Evolutionary conservation across 371 early-diverging fungal genomes (phyloP), one percentile per base, ranked within the genome.

Genomic region (Dentiscutata heterogama): DNA sequence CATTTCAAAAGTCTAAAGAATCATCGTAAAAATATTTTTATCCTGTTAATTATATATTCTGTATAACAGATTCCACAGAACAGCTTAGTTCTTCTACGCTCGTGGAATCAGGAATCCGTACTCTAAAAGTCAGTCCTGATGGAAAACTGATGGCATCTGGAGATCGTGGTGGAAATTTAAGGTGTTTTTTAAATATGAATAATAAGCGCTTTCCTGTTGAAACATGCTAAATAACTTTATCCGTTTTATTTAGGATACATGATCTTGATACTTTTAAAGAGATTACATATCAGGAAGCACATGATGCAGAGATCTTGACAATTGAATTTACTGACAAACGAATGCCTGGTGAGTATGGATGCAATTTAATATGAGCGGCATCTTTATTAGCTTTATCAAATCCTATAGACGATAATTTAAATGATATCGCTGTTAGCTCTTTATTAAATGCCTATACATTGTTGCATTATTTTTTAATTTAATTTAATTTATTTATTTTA

Each of bases 231-330:
- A 82, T 84, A 11, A 68, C 67, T 56, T 50, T 58, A 29, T 18
- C 4, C 35, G 27, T 54, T 1, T 20, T 0, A 77, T 18, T 72
- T 75, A 87, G 94, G 35, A 89, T 94, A 1, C 93, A 94, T 73
- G 86, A 90, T 29, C 84, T 92, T 77, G 82, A 84, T 22, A 90
- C 88, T 5, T 92, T 94, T 86, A 85, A 92, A 8, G 86, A 94
- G 80, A 76, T 93, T 5, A 89, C 90, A 0, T 94, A 88, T 80
- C 89, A 95, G 82, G 95, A 95, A 79, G 97, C 95, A 0, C 97
- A 96, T 83, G 95, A 95, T 60, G 94, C 93, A 0, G 97, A 96
- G 84, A 93, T 96, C 50, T 82, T 96, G 31, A 84, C 94, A 0
- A 91, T 96, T 60, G 97, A 95, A 82, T 90, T 96, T 71, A 88